phyloP scores from a whole-genome alignment of 2,329 filamentous ascomycete species.

The Coniella vitis region DNA sequence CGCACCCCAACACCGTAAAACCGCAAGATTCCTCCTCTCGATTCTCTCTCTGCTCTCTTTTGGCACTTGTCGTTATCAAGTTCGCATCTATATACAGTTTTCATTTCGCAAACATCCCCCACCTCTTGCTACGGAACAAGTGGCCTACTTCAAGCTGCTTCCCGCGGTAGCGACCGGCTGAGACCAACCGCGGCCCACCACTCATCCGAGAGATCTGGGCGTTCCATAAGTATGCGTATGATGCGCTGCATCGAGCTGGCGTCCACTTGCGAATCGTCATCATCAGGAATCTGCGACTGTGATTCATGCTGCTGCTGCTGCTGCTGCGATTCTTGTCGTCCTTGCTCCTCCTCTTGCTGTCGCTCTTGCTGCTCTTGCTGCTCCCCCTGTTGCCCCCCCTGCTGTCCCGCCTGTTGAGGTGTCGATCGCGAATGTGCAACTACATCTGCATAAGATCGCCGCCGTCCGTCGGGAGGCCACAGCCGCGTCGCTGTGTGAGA shows the following conservation, averaged over 20 bases:
- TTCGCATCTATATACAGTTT: too few relatives aligned
- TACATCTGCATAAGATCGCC: slow-evolving; percentile 39
- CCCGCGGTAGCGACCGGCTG: slow-evolving; percentile 47
- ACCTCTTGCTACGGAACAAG: too few relatives aligned
- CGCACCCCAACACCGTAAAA: too few relatives aligned
- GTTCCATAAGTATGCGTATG: slow-evolving; percentile 59
- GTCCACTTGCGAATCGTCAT: slow-evolving; percentile 33
- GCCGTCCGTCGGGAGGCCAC: slow-evolving; percentile 2
- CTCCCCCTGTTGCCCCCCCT: too few relatives aligned
- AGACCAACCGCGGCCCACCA: slow-evolving; percentile 72
- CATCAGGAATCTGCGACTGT: slow-evolving; percentile 10
- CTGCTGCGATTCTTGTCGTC: slow-evolving; percentile 22
- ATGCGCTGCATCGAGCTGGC: slow-evolving; percentile 55
- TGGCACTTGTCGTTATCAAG: too few relatives aligned
- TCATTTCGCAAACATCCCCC: too few relatives aligned
- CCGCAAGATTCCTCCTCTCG: too few relatives aligned
- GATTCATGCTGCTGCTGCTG: slow-evolving; percentile 11
- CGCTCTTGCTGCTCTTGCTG: too few relatives aligned
- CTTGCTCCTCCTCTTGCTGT: too few relatives aligned
- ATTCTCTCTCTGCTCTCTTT: too few relatives aligned
- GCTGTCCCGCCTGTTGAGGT: neutral
- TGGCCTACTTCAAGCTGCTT: slow-evolving; percentile 22
- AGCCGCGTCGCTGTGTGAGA: too few relatives aligned
- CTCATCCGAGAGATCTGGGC: slow-evolving; percentile 73
- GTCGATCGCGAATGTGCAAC: slow-evolving; percentile 20